Percentiles rank a stretch among this genome's conserved stretches.
Evolutionary conservation across 1,284 basidiomycete genomes (phyloP).

Genomic region (Blastosporella zonata): DNA sequence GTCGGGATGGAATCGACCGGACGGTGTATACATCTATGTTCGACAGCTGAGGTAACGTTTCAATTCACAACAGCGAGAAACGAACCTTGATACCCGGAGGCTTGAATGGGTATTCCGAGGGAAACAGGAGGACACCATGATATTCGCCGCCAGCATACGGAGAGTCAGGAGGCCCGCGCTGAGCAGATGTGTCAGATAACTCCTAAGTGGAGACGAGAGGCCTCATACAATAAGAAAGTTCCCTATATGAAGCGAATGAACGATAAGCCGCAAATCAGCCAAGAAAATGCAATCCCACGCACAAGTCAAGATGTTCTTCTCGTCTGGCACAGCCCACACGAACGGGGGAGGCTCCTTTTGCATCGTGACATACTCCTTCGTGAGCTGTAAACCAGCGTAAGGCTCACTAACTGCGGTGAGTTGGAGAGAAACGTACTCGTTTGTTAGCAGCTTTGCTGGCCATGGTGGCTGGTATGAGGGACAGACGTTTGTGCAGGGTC

Average conservation of each 20-base stretch:
- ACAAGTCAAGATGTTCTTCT: conserved; percentile 94
- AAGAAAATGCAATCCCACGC: conserved; percentile 30
- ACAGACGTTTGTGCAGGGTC: conserved; percentile 18
- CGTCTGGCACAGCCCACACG: conserved; percentile 90
- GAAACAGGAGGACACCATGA: conserved; percentile 86
- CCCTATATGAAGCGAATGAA: conserved; percentile 58
- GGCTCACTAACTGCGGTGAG: conserved; percentile 14
- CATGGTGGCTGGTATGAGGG: conserved; percentile 40
- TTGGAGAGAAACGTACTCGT: conserved; percentile 52
- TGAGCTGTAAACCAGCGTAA: conserved; percentile 47
- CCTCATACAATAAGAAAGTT: conserved; percentile 83
- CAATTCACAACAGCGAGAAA: conserved; percentile 12
- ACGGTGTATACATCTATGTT: conserved; percentile 85
- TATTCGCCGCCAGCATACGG: conserved; percentile 93
- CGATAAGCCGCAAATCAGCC: conserved; percentile 11
- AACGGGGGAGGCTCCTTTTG: conserved; percentile 92
- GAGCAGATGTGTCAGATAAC: conserved; percentile 17
- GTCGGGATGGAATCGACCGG: conserved; percentile 89
- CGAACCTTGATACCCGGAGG: conserved; percentile 91
- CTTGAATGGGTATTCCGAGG: conserved; percentile 92
- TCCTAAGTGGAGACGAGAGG: conserved; percentile 7
- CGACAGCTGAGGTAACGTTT: conserved; percentile 6
- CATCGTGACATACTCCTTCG: conserved; percentile 91
- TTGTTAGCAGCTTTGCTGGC: conserved; percentile 82
- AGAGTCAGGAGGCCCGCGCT: conserved; percentile 93